A percentile compares a stretch with the other conserved stretches of the same genome.
These are phyloP conservation scores for Fusarium sterilihyphosum DNA, from an alignment of 2,329 filamentous ascomycete genomes.

Conservation along the genomic window DNA sequence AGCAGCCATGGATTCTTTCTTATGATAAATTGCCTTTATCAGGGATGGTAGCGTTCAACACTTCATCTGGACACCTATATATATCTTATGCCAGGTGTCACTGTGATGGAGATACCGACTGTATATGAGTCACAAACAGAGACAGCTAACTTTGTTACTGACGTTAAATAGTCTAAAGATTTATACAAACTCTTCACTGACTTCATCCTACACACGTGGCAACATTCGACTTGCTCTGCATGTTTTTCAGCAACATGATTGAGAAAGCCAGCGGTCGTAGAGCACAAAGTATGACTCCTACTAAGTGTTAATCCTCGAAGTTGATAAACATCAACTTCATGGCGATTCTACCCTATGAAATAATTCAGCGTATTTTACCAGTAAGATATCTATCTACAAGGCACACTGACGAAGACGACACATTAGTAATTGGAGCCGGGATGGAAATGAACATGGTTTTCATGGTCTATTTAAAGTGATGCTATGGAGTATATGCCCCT, in stretches of 20 bases:
- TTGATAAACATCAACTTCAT: neutral
- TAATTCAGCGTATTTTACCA: neutral
- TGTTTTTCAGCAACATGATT: neutral
- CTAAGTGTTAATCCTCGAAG: neutral
- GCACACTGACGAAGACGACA: neutral
- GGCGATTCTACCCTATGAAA: neutral
- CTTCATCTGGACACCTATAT: neutral
- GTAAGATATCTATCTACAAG: neutral
- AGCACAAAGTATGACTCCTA: neutral
- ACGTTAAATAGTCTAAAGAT: neutral
- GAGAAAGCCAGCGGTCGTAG: neutral
- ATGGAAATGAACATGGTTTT: neutral
- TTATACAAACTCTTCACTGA: neutral
- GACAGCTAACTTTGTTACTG: neutral
- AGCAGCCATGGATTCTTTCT: neutral
- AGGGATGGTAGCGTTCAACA: neutral
- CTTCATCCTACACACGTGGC: constrained; percentile 9
- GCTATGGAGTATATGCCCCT: neutral
- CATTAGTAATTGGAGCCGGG: neutral
- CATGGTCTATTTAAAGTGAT: neutral
- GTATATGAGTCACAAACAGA: neutral
- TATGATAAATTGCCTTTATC: neutral
- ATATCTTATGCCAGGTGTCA: neutral
- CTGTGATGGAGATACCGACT: neutral
- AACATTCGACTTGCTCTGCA: neutral